These are phyloP conservation scores for Ceratocystis alfenasii DNA, from an alignment of 2,329 filamentous ascomycete species.

Conservation along the genomic window DNA sequence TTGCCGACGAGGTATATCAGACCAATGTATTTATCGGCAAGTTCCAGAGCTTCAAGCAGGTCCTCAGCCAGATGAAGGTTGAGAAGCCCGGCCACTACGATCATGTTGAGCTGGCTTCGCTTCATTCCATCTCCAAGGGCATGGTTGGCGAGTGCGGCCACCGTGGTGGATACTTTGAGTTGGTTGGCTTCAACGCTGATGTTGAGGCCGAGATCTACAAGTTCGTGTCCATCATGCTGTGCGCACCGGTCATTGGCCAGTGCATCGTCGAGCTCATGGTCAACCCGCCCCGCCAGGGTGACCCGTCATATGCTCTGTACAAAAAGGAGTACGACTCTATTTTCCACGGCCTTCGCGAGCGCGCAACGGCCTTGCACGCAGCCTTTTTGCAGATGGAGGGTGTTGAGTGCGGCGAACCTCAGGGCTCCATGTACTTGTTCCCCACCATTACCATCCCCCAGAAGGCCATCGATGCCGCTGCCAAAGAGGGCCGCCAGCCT, in stretches of 20 bases:
- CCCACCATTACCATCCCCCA: conserved; percentile 72
- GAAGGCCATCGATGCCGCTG: conserved; percentile 66
- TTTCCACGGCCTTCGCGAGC: conserved; percentile 62
- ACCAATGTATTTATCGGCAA: conserved; percentile 93
- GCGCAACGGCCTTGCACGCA: conserved; percentile 74
- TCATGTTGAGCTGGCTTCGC: conserved; percentile 72
- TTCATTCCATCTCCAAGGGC: conserved; percentile 92
- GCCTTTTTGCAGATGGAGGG: conserved; percentile 94
- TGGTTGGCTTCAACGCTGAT: conserved; percentile 72
- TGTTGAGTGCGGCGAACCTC: conserved; percentile 76
- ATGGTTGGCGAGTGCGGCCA: conserved; percentile 99
- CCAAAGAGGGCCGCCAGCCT: conserved; percentile 57
- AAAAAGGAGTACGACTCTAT: conserved; percentile 74
- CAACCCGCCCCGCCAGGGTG: conserved; percentile 75
- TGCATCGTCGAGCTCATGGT: conserved; percentile 97
- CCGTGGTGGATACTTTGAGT: conserved; percentile 94
- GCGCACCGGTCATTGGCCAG: conserved; percentile 88
- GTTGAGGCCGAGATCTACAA: conserved; percentile 96
- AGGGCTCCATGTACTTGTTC: conserved; percentile 98
- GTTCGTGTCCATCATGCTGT: conserved; percentile 93
- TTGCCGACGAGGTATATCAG: conserved; percentile 98
- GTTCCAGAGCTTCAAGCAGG: conserved; percentile 92
- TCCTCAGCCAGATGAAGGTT: conserved; percentile 68
- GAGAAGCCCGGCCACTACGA: conserved; percentile 66
- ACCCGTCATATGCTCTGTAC: conserved; percentile 76